phyloP scores from a whole-genome alignment of 305 asterid genomes.

The Fraxinus dipetala region DNA sequence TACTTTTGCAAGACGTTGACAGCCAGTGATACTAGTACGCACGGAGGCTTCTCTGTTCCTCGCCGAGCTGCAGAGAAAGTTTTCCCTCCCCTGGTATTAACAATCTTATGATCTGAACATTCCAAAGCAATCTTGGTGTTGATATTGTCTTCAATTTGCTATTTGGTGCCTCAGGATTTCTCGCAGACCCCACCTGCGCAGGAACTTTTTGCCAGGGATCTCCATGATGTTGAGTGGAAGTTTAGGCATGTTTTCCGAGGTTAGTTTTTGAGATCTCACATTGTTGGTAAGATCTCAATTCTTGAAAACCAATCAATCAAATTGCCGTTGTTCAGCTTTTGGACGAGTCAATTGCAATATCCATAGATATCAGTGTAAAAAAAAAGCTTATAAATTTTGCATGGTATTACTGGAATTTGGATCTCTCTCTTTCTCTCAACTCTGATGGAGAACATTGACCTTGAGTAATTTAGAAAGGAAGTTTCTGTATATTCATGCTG shows the following conservation, averaged over 20 bases:
- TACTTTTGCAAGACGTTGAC: conserved; percentile 94
- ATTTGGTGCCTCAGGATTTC: conserved; percentile 65
- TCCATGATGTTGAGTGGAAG: conserved; percentile 94
- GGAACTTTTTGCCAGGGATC: conserved; percentile 94
- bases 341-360: not conserved
- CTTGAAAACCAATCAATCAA: not conserved
- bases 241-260: conserved; percentile 91
- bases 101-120: not conserved
- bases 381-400: not conserved
- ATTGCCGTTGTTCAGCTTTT: not conserved
- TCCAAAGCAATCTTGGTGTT: conserved; percentile 8
- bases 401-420: not conserved
- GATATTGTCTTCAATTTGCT: conserved; percentile 25
- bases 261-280: conserved; percentile 7
- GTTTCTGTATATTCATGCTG: not conserved
- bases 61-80: conserved; percentile 99
- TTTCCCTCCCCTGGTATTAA: conserved; percentile 85
- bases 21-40: conserved; percentile 95
- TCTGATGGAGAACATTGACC: not conserved
- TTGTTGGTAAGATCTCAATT: not conserved
- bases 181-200: conserved; percentile 92
- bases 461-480: not conserved
- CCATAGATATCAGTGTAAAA: not conserved
- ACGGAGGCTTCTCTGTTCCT: conserved; percentile 98
- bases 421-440: not conserved